Base-by-base conservation (phyloP, 768 basidiomycete genomes). In the Auricularia sp. region DNA sequence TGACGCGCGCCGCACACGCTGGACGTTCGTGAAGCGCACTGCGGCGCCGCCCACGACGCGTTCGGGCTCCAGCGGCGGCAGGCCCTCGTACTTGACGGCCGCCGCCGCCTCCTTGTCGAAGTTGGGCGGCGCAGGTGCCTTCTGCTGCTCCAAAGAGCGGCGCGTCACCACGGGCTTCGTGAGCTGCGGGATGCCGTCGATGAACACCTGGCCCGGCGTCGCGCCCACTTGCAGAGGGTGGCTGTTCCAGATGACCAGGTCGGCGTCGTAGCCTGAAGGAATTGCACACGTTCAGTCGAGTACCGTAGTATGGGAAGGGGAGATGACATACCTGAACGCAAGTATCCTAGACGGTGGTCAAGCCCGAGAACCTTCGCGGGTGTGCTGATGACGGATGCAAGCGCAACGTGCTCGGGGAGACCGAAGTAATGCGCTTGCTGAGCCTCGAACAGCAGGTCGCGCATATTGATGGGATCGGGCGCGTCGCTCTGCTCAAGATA, bases 61-160 rank as follows among this genome's bases (percentile, higher is more conserved):
- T 56, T 72, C 76, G 0, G 84, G 79, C 8, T 74, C 72, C 11
- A 95, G 77, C 14, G 91, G 89, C 4, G 90, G 89, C 63, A 94
- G 80, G 24, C 92, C 92, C 35, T 92, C 85, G 66, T 85, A 84
- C 44, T 79, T 67, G 45, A 92, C 69, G 1, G 87, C 83, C 37
- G 83, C 80, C 37, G 76, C 74, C 3, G 85, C 84, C 69, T 92
- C 91, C 59, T 81, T 77, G 69, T 87, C 84, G 68, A 88, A 94
- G 69, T 89, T 79, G 0, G 91, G 90, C 1, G 85, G 84, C 51
- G 74, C 76, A 0, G 90, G 89, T 3, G 73, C 69, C 18, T 73
- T 63, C 61, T 79, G 79, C 58, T 77, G 74, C 24, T 69, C 65
- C 2, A 62, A 65, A 0, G 76, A 73, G 65, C 78, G 77, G 18